A percentile compares a stretch with the other conserved stretches of the same genome.
Evolutionary conservation across 139 green algal genomes (phyloP).

Genomic region (Zygnema circumcarinatum): DNA sequence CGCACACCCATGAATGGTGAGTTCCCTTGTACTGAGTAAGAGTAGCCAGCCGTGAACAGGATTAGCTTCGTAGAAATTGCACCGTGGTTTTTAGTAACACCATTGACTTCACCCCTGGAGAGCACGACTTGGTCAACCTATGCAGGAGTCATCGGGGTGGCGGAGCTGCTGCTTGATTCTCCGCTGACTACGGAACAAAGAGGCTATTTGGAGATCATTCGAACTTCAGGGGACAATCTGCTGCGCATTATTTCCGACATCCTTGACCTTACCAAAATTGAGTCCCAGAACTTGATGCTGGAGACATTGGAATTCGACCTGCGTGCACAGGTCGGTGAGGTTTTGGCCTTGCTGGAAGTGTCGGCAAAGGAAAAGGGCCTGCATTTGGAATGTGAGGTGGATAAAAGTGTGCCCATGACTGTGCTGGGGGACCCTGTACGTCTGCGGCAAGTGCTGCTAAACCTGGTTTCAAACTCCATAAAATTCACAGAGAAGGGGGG

Average conservation of each 20-base stretch:
- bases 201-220: constrained; percentile 48
- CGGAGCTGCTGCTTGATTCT: constrained; percentile 68
- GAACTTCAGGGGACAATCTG: constrained; percentile 48
- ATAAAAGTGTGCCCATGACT: constrained; percentile 18
- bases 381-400: constrained; percentile 23
- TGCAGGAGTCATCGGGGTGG: constrained; percentile 60
- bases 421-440: constrained; percentile 43
- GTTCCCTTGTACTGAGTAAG: too few relatives aligned
- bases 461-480: constrained; percentile 50
- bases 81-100: too few relatives aligned
- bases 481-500: constrained; percentile 47
- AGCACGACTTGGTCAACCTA: too few relatives aligned
- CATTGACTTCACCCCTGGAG: too few relatives aligned
- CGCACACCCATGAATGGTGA: constrained; percentile 72
- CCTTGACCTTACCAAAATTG: constrained; percentile 49
- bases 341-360: constrained; percentile 45
- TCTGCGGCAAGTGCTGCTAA: constrained; percentile 51
- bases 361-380: constrained; percentile 42
- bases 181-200: constrained; percentile 70
- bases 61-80: too few relatives aligned
- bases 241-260: constrained; percentile 43
- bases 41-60: too few relatives aligned
- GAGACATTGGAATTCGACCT: constrained; percentile 37
- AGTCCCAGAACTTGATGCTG: constrained; percentile 19
- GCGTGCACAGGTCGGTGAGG: not conserved